Conservation (phyloP, 2,329 filamentous ascomycete species). For the Cucurbitaria berberidis region DNA sequence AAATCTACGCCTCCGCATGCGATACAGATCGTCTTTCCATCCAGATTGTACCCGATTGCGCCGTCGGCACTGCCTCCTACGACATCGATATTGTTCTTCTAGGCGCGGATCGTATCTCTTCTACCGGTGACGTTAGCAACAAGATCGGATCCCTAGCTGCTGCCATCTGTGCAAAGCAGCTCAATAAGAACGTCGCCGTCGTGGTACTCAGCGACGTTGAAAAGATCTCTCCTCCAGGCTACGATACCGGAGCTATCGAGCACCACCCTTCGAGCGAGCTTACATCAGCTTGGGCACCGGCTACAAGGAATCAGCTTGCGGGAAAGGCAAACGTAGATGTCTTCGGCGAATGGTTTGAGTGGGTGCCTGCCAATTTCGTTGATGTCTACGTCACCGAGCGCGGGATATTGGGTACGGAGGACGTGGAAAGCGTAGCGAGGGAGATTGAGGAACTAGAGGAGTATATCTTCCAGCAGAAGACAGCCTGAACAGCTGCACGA, state of each 20-base stretch:
- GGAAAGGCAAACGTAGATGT: slow-evolving; percentile 38
- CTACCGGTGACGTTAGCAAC: slow-evolving; percentile 66
- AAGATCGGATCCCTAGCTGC: slow-evolving; percentile 69
- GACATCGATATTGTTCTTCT: slow-evolving; percentile 66
- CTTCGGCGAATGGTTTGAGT: slow-evolving; percentile 51
- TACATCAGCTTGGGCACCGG: slow-evolving; percentile 52
- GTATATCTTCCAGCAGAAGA: slow-evolving; percentile 21
- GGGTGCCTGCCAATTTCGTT: slow-evolving; percentile 35
- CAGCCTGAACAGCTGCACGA: background rate
- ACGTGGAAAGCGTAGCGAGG: slow-evolving; percentile 19
- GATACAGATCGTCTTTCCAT: slow-evolving; percentile 47
- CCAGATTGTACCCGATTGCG: slow-evolving; percentile 65
- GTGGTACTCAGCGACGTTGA: slow-evolving; percentile 66
- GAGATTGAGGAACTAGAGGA: slow-evolving; percentile 27
- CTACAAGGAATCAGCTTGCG: slow-evolving; percentile 10
- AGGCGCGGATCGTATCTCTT: slow-evolving; percentile 68
- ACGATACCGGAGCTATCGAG: slow-evolving; percentile 23
- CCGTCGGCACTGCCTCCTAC: slow-evolving; percentile 60
- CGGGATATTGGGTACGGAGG: slow-evolving; percentile 22
- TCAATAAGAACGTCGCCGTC: slow-evolving; percentile 56
- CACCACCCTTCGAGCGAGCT: slow-evolving; percentile 59
- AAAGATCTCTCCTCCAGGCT: slow-evolving; percentile 58
- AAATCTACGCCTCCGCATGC: slow-evolving; percentile 35
- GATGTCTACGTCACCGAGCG: slow-evolving; percentile 41
- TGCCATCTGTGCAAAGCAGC: slow-evolving; percentile 60